Conservation (phyloP, 1,139 yeast species). For the Diutina scorzettiae region DNA sequence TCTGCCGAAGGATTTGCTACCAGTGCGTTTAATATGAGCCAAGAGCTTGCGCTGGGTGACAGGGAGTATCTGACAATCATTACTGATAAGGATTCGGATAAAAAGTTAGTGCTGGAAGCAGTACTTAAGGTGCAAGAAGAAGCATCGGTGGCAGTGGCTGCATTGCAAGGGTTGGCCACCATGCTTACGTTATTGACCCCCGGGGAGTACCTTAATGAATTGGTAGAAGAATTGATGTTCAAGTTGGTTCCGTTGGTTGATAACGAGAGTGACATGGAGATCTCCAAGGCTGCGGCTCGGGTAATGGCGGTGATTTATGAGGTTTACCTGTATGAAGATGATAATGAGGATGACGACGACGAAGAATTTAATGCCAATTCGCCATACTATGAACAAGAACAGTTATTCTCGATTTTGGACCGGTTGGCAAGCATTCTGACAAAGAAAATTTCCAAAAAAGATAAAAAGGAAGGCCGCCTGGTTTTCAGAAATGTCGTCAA, state of each 20-base stretch:
- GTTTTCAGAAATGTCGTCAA: slow-evolving; percentile 49
- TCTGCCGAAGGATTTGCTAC: slow-evolving; percentile 32
- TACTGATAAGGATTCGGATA: slow-evolving; percentile 24
- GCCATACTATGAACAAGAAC: slow-evolving; percentile 51
- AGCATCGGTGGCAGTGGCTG: slow-evolving; percentile 28
- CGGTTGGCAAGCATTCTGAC: slow-evolving; percentile 41
- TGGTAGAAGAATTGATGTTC: slow-evolving; percentile 22
- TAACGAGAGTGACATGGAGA: slow-evolving; percentile 28
- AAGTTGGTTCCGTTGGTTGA: slow-evolving; percentile 31
- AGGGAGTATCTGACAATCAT: slow-evolving; percentile 33
- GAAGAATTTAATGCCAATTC: slow-evolving; percentile 32
- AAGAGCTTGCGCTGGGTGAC: slow-evolving; percentile 27
- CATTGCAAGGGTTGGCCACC: slow-evolving; percentile 37
- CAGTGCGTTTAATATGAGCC: slow-evolving; percentile 23
- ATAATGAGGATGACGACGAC: slow-evolving; percentile 18
- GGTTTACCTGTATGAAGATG: slow-evolving; percentile 33
- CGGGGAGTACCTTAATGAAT: slow-evolving; percentile 31
- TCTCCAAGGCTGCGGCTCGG: slow-evolving; percentile 45
- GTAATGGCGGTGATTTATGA: slow-evolving; percentile 55
- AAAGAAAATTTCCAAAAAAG: slow-evolving; percentile 48
- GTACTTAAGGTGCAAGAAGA: slow-evolving; percentile 22
- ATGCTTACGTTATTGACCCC: slow-evolving; percentile 30
- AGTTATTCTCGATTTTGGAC: slow-evolving; percentile 31
- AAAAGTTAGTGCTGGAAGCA: slow-evolving; percentile 18
- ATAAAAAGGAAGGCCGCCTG: slow-evolving; percentile 48